These are phyloP conservation scores for Fusarium oligoseptatum DNA, from an alignment of 2,329 filamentous ascomycete genomes.

Conservation along the genomic window DNA sequence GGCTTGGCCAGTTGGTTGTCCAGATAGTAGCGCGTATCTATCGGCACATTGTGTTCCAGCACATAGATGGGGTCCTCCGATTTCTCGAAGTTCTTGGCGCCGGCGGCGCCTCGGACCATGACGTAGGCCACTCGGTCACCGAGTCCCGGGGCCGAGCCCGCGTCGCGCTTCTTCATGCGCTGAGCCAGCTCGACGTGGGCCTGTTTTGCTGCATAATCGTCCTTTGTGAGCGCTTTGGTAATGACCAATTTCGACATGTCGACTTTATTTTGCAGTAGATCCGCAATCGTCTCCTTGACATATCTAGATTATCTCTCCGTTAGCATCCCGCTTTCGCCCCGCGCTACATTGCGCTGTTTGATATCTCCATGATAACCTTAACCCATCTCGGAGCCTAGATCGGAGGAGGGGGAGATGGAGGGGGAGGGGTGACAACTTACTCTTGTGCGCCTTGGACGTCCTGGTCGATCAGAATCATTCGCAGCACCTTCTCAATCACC, in stretches of 20 bases:
- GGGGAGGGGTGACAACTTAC: slow-evolving; percentile 66
- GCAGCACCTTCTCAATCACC: slow-evolving; percentile 95
- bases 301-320: slow-evolving; percentile 72
- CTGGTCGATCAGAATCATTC: slow-evolving; percentile 95
- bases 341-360: slow-evolving; percentile 4
- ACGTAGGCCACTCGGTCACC: slow-evolving; percentile 98
- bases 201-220: slow-evolving; percentile 90
- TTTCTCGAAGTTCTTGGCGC: slow-evolving; percentile 95
- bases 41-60: slow-evolving; percentile 95
- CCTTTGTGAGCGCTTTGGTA: slow-evolving; percentile 94
- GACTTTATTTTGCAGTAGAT: slow-evolving; percentile 95
- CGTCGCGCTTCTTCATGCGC: slow-evolving; percentile 97
- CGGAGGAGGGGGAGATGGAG: not conserved
- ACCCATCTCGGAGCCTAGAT: slow-evolving; percentile 14
- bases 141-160: slow-evolving; percentile 90
- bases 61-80: slow-evolving; percentile 98
- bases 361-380: slow-evolving; percentile 21
- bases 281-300: slow-evolving; percentile 95
- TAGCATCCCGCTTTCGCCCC: slow-evolving; percentile 30
- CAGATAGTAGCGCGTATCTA: slow-evolving; percentile 98
- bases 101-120: slow-evolving; percentile 91
- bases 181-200: slow-evolving; percentile 95
- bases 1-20: slow-evolving; percentile 99
- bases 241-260: slow-evolving; percentile 99
- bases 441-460: slow-evolving; percentile 93